Evolutionary conservation across 2,329 filamentous ascomycete species (phyloP), one percentile per base, ranked within the genome.

Genomic region (Diatrype stigma): DNA sequence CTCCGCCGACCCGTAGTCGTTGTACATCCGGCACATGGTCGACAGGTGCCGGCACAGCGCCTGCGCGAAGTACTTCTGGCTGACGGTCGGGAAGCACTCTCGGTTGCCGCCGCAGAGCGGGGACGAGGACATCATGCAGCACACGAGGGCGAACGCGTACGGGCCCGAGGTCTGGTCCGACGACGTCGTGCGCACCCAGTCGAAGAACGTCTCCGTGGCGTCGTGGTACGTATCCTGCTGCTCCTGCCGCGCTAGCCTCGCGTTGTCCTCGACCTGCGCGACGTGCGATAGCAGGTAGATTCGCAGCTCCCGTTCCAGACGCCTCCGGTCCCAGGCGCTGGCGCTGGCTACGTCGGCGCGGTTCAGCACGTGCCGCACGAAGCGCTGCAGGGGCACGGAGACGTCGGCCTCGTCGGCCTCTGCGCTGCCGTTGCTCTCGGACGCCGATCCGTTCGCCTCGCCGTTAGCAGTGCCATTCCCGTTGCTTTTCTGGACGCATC

Each of bases 11-110:
- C 67, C 68, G 19, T 61, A 62, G 53, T 70, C 68, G 30, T 72
- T 70, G 51, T 70, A 70, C 51, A 63, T 60, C 34, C 58, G 61
- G 48, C 58, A 67, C 57, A 66, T 55, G 23, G 57, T 60, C 11
- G 64, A 55, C 7, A 65, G 60, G 51, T 65, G 58, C 2, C 37
- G 47, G 30, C 55, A 53, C 2, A 44, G 14, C 14, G 40, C 51
- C 34, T 46, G 19, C 7, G 42, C 32, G 40, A 30, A 22, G 26
- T 47, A 48, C 35, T 45, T 40, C 38, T 16, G 47, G 32, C 14
- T 28, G 3, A 16, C 38, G 17, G 21, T 22, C 6, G 17, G 38
- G 19, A 42, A 42, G 38, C 38, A 42, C 19, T 42, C 38, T n/a
- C 8, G 8, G 17, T 12, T 17, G 17, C 8, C 21, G 17, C 14